phyloP scores from a whole-genome alignment of 768 basidiomycete species.

The Hydnomerulius pinastri region DNA sequence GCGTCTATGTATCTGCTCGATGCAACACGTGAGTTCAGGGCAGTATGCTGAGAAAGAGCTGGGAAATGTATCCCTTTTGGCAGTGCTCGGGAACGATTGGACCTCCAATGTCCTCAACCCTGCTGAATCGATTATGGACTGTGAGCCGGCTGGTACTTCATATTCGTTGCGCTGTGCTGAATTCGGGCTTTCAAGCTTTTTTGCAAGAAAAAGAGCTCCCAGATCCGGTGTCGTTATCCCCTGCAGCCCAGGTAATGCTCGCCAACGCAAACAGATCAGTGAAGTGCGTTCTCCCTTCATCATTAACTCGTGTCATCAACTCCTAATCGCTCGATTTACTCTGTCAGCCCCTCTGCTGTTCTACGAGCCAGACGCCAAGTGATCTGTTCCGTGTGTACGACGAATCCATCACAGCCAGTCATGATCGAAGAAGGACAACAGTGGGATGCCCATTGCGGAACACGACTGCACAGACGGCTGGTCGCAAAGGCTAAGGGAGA shows the following conservation, averaged over 20 bases:
- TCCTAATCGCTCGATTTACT: slow-evolving; percentile 16
- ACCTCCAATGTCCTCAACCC: slow-evolving; percentile 49
- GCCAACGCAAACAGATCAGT: slow-evolving; percentile 43
- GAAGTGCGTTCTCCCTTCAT: slow-evolving; percentile 41
- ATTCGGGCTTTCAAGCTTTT: slow-evolving; percentile 49
- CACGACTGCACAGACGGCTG: slow-evolving; percentile 55
- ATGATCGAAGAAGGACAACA: slow-evolving; percentile 59
- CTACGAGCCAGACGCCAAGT: slow-evolving; percentile 57
- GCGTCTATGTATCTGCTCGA: slow-evolving; percentile 62
- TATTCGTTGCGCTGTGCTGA: slow-evolving; percentile 4
- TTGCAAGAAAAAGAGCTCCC: slow-evolving; percentile 50
- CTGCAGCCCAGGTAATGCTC: slow-evolving; percentile 55
- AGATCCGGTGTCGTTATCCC: slow-evolving; percentile 57
- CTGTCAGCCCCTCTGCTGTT: slow-evolving; percentile 55
- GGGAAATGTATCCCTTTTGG: neutral
- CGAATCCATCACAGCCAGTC: slow-evolving; percentile 53
- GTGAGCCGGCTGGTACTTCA: slow-evolving; percentile 33
- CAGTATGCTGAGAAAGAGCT: neutral
- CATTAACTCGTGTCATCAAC: neutral
- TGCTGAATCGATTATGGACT: slow-evolving; percentile 50
- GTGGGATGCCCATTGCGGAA: slow-evolving; percentile 61
- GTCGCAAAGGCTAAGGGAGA: slow-evolving; percentile 31
- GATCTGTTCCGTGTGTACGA: slow-evolving; percentile 65
- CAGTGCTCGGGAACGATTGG: slow-evolving; percentile 63
- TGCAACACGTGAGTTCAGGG: slow-evolving; percentile 54